Conservation (phyloP, 2,329 filamentous ascomycete species). For the Dactylellina haptotyla region DNA sequence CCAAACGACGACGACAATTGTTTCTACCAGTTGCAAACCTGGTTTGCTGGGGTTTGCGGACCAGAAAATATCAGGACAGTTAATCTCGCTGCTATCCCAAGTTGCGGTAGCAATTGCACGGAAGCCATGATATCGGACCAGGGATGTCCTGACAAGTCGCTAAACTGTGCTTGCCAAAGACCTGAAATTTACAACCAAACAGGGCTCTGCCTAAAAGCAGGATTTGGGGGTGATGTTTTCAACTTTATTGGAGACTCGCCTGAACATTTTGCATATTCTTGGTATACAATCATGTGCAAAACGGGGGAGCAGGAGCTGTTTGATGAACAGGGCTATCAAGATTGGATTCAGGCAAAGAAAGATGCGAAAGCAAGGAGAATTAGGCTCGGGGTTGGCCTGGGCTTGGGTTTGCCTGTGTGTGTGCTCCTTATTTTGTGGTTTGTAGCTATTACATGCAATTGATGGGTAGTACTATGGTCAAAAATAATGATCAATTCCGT, state of each 20-base stretch:
- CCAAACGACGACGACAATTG: conserved; percentile 23
- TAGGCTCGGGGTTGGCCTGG: not conserved
- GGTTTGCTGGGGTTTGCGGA: conserved; percentile 13
- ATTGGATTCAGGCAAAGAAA: not conserved
- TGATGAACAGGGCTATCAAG: not conserved
- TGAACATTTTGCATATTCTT: conserved; percentile 3
- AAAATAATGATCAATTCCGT: too few species aligned
- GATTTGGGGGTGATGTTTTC: not conserved
- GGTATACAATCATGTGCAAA: conserved; percentile 21
- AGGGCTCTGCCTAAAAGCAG: not conserved
- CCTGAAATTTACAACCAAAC: conserved; percentile 10
- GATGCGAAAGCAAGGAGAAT: not conserved
- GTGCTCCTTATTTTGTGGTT: not conserved
- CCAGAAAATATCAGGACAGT: not conserved
- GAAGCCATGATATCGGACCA: conserved; percentile 6
- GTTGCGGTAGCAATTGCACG: conserved; percentile 14
- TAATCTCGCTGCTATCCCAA: not conserved
- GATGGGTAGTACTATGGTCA: too few species aligned
- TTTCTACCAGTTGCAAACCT: conserved; percentile 16
- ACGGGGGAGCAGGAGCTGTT: conserved; percentile 7
- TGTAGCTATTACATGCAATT: too few species aligned
- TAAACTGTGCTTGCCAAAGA: conserved; percentile 18
- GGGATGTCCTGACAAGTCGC: conserved; percentile 1
- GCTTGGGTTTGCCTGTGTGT: not conserved
- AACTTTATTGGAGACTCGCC: not conserved